Conservation (phyloP, 306 rosid species). For the Datisca glomerata region DNA sequence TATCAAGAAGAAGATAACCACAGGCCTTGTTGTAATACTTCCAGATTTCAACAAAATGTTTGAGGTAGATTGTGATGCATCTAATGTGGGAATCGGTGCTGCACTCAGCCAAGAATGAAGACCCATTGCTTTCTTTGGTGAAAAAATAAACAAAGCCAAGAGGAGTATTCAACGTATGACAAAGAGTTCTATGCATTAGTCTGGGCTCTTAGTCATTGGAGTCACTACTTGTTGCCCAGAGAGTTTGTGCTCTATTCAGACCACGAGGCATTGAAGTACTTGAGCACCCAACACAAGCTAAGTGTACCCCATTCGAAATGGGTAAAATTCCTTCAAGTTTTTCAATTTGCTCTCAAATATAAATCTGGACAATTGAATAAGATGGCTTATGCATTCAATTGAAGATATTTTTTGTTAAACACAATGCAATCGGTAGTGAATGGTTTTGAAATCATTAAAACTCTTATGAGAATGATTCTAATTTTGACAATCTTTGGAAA, state of each 20-base stretch:
- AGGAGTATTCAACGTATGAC: not conserved
- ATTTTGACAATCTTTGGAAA: not conserved
- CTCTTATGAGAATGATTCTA: not conserved
- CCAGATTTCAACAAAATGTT: not conserved
- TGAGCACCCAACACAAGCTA: constrained; percentile 3
- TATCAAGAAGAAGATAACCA: not conserved
- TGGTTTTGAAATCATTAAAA: constrained; percentile 1
- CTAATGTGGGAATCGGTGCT: no score
- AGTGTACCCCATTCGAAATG: not conserved
- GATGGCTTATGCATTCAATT: not conserved
- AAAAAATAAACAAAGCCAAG: not conserved
- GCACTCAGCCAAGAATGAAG: no score
- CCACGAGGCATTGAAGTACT: no score
- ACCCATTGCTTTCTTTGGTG: not conserved
- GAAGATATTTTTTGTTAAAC: not conserved
- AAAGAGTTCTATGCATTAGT: not conserved
- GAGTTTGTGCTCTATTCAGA: constrained; percentile 7
- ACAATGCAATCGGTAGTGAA: not conserved
- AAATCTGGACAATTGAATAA: not conserved
- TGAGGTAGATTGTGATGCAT: no score
- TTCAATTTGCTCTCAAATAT: not conserved
- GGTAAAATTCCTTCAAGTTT: constrained; percentile 1
- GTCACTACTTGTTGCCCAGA: not conserved
- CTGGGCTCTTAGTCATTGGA: constrained; percentile 1
- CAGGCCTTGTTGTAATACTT: not conserved